These are phyloP conservation scores for Wallacemonas rigidus DNA, from an alignment of 208 protist species.

Conservation along the genomic window DNA sequence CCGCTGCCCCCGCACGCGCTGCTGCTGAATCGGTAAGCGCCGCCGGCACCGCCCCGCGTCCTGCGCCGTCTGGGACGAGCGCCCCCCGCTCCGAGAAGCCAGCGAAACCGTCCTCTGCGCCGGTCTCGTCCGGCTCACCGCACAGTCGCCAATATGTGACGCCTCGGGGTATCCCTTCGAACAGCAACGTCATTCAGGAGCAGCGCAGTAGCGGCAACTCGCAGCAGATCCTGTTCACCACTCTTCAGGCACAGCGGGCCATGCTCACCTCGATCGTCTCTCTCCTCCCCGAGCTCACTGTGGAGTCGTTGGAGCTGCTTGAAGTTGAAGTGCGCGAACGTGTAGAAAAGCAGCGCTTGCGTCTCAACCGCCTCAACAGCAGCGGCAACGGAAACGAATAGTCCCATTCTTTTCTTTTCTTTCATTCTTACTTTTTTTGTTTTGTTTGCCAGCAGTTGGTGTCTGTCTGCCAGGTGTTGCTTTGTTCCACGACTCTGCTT, in stretches of 20 bases:
- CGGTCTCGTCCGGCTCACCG: slow-evolving; percentile 1
- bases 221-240: slow-evolving; percentile 41
- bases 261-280: slow-evolving; percentile 85
- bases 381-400: slow-evolving; percentile 3
- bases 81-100: slow-evolving; percentile 1
- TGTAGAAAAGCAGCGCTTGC: slow-evolving; percentile 34
- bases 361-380: slow-evolving; percentile 13
- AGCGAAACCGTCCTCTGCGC: slow-evolving; percentile 10
- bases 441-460: background rate
- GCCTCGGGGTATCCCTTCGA: slow-evolving; percentile 13
- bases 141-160: slow-evolving; percentile 16
- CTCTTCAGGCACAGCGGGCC: slow-evolving; percentile 63
- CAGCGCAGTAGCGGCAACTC: slow-evolving; percentile 26
- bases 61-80: background rate
- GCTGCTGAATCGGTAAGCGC: background rate
- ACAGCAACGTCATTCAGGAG: slow-evolving; percentile 21
- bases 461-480: no score
- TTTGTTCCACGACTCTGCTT: background rate
- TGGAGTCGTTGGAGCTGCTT: slow-evolving; percentile 80
- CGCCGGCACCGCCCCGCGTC: background rate
- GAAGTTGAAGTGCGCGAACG: slow-evolving; percentile 72
- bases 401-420: background rate
- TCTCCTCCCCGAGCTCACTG: slow-evolving; percentile 81
- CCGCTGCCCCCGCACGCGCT: background rate
- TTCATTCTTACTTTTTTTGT: slow-evolving; percentile 7